Percentiles rank a stretch among this genome's conserved stretches.
Conservation (phyloP, 495 filamentous ascomycete genomes). For the Hyaloscypha finlandica region DNA sequence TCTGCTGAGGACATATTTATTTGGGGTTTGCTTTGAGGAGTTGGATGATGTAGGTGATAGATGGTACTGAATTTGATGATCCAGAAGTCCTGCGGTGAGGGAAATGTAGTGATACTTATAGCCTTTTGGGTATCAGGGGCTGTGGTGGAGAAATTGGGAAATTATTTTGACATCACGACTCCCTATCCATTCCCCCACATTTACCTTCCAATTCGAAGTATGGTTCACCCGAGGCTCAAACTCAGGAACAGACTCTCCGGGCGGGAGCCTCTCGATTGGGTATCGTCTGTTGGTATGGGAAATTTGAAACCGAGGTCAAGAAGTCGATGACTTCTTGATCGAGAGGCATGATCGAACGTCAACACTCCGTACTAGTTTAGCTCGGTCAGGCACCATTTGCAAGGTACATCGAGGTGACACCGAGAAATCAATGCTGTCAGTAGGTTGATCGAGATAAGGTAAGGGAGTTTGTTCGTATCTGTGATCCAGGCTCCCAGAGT, state of each 20-base stretch:
- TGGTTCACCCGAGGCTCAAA: not conserved
- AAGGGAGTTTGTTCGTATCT: too few relatives aligned
- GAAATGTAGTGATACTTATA: not conserved
- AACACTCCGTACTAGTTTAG: not conserved
- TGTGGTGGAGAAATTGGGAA: not conserved
- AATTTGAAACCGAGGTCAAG: not conserved
- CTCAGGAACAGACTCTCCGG: not conserved
- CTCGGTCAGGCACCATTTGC: not conserved
- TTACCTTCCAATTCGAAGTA: not conserved
- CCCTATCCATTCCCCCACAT: not conserved
- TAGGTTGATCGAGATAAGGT: too few relatives aligned
- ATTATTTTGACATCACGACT: not conserved
- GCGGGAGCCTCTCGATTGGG: not conserved
- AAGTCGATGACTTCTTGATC: not conserved
- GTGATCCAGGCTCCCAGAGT: too few relatives aligned
- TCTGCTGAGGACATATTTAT: constrained; percentile 29
- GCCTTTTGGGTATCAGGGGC: not conserved
- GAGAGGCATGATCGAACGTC: not conserved
- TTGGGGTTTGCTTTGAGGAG: not conserved
- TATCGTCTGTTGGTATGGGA: not conserved
- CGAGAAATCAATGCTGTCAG: too few relatives aligned
- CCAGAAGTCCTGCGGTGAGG: not conserved
- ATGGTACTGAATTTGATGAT: not conserved
- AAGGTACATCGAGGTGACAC: too few relatives aligned
- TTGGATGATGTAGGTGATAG: not conserved